Percentiles rank a stretch among this genome's conserved stretches.
These are phyloP conservation scores for Ramaria sp. DNA, from an alignment of 768 basidiomycete genomes.

Conservation along the genomic window DNA sequence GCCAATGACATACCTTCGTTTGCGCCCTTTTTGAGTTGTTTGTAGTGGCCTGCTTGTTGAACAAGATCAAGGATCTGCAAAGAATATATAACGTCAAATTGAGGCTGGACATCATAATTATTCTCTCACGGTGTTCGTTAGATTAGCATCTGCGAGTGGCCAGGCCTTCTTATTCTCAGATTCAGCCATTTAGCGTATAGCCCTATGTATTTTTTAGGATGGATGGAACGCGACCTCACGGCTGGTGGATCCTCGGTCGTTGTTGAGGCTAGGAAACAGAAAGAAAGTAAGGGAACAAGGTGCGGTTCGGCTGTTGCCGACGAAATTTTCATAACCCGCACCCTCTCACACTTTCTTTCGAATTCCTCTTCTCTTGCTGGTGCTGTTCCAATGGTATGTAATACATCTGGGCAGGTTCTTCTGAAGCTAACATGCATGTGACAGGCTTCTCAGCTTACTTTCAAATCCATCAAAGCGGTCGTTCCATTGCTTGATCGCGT, in stretches of 20 bases:
- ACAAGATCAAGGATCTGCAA: slow-evolving; percentile 86
- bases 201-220: neutral
- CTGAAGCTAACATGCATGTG: neutral
- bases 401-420: neutral
- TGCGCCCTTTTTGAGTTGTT: slow-evolving; percentile 97
- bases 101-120: neutral
- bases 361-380: neutral
- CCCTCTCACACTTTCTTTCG: neutral
- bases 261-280: neutral
- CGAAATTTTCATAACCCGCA: neutral
- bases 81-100: neutral
- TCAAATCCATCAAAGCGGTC: slow-evolving; percentile 89
- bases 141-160: slow-evolving; percentile 73
- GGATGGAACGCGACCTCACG: slow-evolving; percentile 6
- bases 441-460: slow-evolving; percentile 81
- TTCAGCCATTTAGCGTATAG: slow-evolving; percentile 43
- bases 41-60: slow-evolving; percentile 93
- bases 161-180: slow-evolving; percentile 67
- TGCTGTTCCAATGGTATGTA: neutral
- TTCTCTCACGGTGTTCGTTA: slow-evolving; percentile 79
- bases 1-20: slow-evolving; percentile 67
- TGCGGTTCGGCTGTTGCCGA: slow-evolving; percentile 2
- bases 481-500: slow-evolving; percentile 93
- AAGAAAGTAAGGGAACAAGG: neutral
- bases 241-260: slow-evolving; percentile 9